Base-by-base conservation (phyloP, 2,329 filamentous ascomycete species). In the Fulvia fulva region DNA sequence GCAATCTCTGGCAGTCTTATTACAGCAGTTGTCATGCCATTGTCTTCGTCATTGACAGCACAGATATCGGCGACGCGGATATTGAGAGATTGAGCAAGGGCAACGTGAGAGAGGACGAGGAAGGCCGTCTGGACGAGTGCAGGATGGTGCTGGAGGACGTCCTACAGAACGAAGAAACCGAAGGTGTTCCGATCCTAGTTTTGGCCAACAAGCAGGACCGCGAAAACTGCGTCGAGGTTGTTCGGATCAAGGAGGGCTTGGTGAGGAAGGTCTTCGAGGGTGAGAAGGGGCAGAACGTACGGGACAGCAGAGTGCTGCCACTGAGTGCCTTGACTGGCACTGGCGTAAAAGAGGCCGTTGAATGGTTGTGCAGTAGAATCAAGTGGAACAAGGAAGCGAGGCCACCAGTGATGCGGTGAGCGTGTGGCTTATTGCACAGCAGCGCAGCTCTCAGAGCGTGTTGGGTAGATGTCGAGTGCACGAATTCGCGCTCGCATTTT, bases 151-250 rank as follows among this genome's bases (percentile, higher is more conserved):
- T 99, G 22, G 93, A 97, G 76, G 89, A 90, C 65, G 92, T 97
- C 51, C 78, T 99, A 68, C 87, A 91, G 71, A 87, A 93, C 74
- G 85, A 88, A 44, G 91, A 96, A 70, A 90, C 93, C 2, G 90
- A 91, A 67, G 93, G 94, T 12, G 91, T 99, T 61, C 94, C 94
- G 22, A 81, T 99, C 56, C 77, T 99, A 56, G 90, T 99, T 51
- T 78, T 99, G 64, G 94, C 94, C 61, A 99, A 99, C 74, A 99
- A 99, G 77, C 94, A 99, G 77, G 94, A 99, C 74, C 80, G 93
- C 1, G 94, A 99, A 76, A 94, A 97, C 75, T 97, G 93, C 67
- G 90, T 97, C 53, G 94, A 99, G 80, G 94, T 97, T 1, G 93
- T 97, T 60, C 82, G 91, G 64, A 97, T 99, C 72, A 99, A 99